These are phyloP conservation scores for Malania oleifera DNA, from an alignment of 164 flowering plant genomes.

Conservation along the genomic window DNA sequence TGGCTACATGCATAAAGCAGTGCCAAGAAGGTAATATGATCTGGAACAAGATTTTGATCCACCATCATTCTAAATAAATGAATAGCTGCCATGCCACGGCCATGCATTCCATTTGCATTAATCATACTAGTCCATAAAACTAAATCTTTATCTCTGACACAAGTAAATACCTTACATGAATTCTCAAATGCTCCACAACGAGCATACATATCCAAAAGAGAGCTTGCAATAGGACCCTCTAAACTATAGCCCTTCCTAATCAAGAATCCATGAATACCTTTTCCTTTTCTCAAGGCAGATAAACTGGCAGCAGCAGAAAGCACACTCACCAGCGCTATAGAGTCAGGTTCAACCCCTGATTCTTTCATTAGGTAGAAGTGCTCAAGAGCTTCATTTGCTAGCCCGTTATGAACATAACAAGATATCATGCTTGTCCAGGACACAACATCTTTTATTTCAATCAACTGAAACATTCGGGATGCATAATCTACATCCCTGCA, in stretches of 20 bases:
- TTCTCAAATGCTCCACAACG: slow-evolving; percentile 52
- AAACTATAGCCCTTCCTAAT: slow-evolving; percentile 43
- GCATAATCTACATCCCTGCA: slow-evolving; percentile 55
- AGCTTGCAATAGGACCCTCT: slow-evolving; percentile 43
- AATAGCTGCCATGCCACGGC: slow-evolving; percentile 57
- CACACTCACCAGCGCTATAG: slow-evolving; percentile 41
- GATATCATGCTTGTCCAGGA: slow-evolving; percentile 85
- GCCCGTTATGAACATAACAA: slow-evolving; percentile 44
- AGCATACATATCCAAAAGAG: slow-evolving; percentile 82
- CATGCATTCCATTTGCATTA: slow-evolving; percentile 81
- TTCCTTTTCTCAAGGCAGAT: slow-evolving; percentile 64
- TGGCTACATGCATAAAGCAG: slow-evolving; percentile 86
- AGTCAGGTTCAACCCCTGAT: slow-evolving; percentile 47
- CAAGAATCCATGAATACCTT: slow-evolving; percentile 69
- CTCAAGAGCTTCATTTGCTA: slow-evolving; percentile 61
- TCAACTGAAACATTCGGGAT: slow-evolving; percentile 34
- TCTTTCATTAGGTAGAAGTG: slow-evolving; percentile 40
- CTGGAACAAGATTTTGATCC: slow-evolving; percentile 43
- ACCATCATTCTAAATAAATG: slow-evolving; percentile 47
- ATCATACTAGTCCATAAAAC: slow-evolving; percentile 75
- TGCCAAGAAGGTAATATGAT: slow-evolving; percentile 70
- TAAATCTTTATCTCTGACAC: slow-evolving; percentile 27
- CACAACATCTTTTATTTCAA: slow-evolving; percentile 56
- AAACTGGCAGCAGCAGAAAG: slow-evolving; percentile 64
- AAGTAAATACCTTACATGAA: slow-evolving; percentile 43